phyloP scores from a whole-genome alignment of 176 grass and related monocot species.

The Carex littledalei region DNA sequence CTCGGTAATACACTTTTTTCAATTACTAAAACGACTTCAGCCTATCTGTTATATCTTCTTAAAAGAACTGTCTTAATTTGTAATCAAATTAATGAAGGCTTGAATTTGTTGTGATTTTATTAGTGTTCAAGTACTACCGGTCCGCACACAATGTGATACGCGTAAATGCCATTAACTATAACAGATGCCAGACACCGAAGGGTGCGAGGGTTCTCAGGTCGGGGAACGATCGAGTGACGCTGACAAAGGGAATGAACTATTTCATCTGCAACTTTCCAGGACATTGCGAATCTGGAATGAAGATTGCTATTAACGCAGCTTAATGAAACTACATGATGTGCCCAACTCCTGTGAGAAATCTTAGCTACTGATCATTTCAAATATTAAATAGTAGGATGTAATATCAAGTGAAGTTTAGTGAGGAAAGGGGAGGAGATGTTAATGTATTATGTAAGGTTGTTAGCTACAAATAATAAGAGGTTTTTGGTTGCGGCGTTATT shows the following conservation, averaged over 20 bases:
- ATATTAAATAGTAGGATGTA: background rate
- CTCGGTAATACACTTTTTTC: conserved; percentile 35
- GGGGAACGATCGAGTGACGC: conserved; percentile 50
- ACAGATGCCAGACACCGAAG: conserved; percentile 35
- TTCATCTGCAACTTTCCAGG: conserved; percentile 69
- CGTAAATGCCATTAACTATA: conserved; percentile 50
- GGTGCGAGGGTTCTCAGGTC: conserved; percentile 32
- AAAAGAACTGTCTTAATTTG: background rate
- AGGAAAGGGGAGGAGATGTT: background rate
- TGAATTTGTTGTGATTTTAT: background rate
- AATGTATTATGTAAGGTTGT: background rate
- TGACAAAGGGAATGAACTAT: conserved; percentile 46
- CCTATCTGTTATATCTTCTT: background rate
- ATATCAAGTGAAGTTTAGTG: background rate
- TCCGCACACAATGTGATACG: conserved; percentile 60
- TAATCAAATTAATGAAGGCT: background rate
- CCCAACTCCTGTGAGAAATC: no score
- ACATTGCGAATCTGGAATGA: conserved; percentile 63
- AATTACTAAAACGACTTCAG: background rate
- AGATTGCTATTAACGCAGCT: conserved; percentile 44
- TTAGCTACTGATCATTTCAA: background rate
- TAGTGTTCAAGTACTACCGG: conserved; percentile 71
- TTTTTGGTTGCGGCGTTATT: background rate
- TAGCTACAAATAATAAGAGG: background rate
- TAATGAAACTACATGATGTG: background rate